These are phyloP conservation scores for Colletotrichum karsti DNA, from an alignment of 2,329 filamentous ascomycete genomes.

Conservation along the genomic window DNA sequence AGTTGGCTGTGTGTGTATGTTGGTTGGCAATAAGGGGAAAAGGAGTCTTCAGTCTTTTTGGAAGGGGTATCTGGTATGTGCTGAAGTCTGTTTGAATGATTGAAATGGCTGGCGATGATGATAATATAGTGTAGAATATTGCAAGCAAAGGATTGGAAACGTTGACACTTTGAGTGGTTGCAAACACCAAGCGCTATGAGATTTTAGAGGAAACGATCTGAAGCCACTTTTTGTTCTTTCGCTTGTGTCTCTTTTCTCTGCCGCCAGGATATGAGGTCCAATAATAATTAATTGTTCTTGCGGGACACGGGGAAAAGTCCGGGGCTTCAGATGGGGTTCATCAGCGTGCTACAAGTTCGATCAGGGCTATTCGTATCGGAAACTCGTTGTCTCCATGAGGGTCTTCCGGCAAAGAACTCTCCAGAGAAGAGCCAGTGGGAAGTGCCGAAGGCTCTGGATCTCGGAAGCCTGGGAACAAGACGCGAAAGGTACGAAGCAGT, in stretches of 20 bases:
- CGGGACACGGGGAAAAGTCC: slow-evolving; percentile 26
- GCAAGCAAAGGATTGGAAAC: background rate
- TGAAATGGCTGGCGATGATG: background rate
- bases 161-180: background rate
- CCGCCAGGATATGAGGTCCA: background rate
- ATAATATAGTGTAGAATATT: background rate
- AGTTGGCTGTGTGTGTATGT: background rate
- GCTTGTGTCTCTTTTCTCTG: background rate
- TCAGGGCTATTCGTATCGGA: slow-evolving; percentile 17
- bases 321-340: slow-evolving; percentile 8
- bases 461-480: slow-evolving; percentile 11
- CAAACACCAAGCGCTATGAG: background rate
- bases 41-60: background rate
- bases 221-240: slow-evolving; percentile 17
- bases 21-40: background rate
- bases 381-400: background rate
- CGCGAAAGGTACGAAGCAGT: background rate
- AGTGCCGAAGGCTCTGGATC: slow-evolving; percentile 10
- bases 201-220: background rate
- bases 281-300: slow-evolving; percentile 19
- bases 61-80: background rate
- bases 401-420: slow-evolving; percentile 28
- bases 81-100: background rate
- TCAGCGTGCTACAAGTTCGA: background rate
- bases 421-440: slow-evolving; percentile 6